Evolutionary conservation across 495 filamentous ascomycete genomes (phyloP), one percentile per base, ranked within the genome.

Genomic region (Sabuloglossum arenarium): DNA sequence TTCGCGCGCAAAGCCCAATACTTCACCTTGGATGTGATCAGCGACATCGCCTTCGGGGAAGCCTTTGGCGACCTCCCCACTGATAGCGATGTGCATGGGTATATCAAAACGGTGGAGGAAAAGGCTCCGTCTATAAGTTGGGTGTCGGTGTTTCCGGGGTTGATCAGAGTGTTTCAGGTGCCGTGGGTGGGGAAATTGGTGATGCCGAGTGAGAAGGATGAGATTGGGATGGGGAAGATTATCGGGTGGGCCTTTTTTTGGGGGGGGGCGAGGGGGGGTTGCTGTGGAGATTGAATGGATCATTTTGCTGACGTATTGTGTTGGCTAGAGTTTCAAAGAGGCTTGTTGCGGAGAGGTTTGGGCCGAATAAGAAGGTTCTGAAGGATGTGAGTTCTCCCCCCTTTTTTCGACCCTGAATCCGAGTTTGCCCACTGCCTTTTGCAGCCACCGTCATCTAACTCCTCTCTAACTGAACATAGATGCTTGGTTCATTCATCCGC

Each of bases 1-100:
- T 64, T 77, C n/a, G 68, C 64, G 0, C 62, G 42, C 2, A 63
- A 71, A 21, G 62, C 68, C 1, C 63, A 70, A 43, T 77, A 62
- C 57, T 76, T 78, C 53, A 77, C 75, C 0, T 59, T 78, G 6
- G 77, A 80, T 56, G 59, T 71, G 1, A 72, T 77, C 37, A 68
- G 69, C 8, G 66, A 66, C 34, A 59, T 75, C 6, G 69, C 80
- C 60, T 75, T 72, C 54, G 63, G 82, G 56, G 50, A 80, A 57
- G 58, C 70, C 59, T 71, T 78, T 67, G 67, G 73, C 49, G 71
- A 73, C 63, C 57, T 75, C 11, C 60, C 37, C 6, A 58, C 5
- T 5, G 47, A 30, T 61, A 25, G 63, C 59, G 23, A 59, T 58
- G 29, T 61, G 62, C 1, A 59, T 58, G n/a, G 61, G 60, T 51